Conservation (phyloP, 495 filamentous ascomycete genomes). For the Collariella sp. region DNA sequence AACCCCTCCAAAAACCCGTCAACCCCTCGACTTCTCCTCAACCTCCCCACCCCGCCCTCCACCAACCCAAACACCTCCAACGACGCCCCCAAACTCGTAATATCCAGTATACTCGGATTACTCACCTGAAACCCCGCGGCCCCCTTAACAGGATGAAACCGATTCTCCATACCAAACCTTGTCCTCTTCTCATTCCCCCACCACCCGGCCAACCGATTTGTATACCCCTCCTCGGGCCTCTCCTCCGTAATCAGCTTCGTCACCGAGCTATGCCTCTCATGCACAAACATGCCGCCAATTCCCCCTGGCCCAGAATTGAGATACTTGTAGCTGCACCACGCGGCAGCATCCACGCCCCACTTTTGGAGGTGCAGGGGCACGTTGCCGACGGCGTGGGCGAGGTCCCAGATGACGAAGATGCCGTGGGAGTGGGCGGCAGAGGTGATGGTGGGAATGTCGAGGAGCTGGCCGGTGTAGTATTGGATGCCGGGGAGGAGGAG, state of each 20-base stretch:
- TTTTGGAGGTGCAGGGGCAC: slow-evolving; percentile 74
- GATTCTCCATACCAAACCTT: slow-evolving; percentile 70
- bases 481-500: slow-evolving; percentile 86
- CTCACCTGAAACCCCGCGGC: slow-evolving; percentile 63
- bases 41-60: slow-evolving; percentile 54
- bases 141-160: slow-evolving; percentile 64
- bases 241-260: slow-evolving; percentile 31
- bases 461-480: slow-evolving; percentile 87
- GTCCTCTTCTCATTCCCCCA: slow-evolving; percentile 74
- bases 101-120: slow-evolving; percentile 59
- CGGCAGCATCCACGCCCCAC: slow-evolving; percentile 93
- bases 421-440: slow-evolving; percentile 63
- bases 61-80: slow-evolving; percentile 71
- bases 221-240: slow-evolving; percentile 33
- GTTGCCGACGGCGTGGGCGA: slow-evolving; percentile 92
- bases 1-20: slow-evolving; percentile 74
- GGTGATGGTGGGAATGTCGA: slow-evolving; percentile 83
- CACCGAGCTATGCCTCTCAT: slow-evolving; percentile 59
- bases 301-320: slow-evolving; percentile 84
- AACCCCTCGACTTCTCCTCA: slow-evolving; percentile 68
- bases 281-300: slow-evolving; percentile 82
- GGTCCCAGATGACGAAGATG: slow-evolving; percentile 86
- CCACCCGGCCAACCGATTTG: slow-evolving; percentile 70
- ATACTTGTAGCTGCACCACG: slow-evolving; percentile 98
- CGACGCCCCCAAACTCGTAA: slow-evolving; percentile 63